Base-by-base conservation (phyloP, 2,329 filamentous ascomycete species). In the Clonostachys byssicola region DNA sequence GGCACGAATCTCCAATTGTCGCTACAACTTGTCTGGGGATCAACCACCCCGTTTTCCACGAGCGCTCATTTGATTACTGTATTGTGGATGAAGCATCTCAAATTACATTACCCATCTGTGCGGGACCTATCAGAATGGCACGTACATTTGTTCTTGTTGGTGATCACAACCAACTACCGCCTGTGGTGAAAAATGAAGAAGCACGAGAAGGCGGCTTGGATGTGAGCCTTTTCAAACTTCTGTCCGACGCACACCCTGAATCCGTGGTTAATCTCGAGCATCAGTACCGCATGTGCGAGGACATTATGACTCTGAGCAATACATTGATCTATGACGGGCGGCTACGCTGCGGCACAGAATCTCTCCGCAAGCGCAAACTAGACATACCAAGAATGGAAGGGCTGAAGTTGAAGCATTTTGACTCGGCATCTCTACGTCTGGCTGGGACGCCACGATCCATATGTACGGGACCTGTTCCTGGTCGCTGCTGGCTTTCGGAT, bases 71-170 rank as follows among this genome's bases (percentile, higher is more conserved):
- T 56, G 94, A 99, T 67, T 97, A 96, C 62, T 99, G 94, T 61
- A 97, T 99, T 52, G 92, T 99, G 5, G 94, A 99, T 55, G 94
- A 99, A 67, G 94, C 94, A 1, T 96, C 92, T 3, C 94, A 99
- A 60, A 97, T 99, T 61, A 99, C 94, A 0, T 73, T 99, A 17
- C 94, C 94, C 0, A 92, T 96, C 17, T 97, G 94, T 54, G 74
- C 97, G 0, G 94, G 94, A 0, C 94, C 94, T 0, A 95, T 99
- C 55, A 84, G 94, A 12, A 89, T 96, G 81, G 91, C 94, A 6
- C 83, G 82, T 44, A 95, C 88, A 1, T 99, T 99, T 65, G 89
- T 99, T 16, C 80, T 99, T 0, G 94, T 99, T 0, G 94, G 94
- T 13, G 94, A 99, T 63, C 94, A 99, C 65, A 94, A 95, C 61